Percentiles rank a stretch among this genome's conserved stretches.
These are phyloP conservation scores for Coemansia sp. DNA, from an alignment of 192 early-diverging fungal species.

Conservation along the genomic window DNA sequence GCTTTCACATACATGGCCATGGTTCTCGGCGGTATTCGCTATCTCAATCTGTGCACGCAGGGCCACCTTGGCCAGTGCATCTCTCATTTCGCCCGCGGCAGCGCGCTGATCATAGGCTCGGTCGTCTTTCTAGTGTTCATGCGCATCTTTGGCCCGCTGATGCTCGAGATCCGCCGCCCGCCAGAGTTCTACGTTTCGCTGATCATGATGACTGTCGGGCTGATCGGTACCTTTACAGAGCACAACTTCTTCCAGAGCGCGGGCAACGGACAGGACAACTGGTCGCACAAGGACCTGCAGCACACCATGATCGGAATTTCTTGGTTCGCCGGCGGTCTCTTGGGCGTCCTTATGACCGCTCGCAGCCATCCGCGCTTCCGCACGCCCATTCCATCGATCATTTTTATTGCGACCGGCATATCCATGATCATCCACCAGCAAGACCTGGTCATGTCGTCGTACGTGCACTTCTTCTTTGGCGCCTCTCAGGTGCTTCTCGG, in stretches of 20 bases:
- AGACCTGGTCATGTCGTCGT: conserved; percentile 52
- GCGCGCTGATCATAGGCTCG: conserved; percentile 55
- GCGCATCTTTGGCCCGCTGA: conserved; percentile 55
- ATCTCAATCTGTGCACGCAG: conserved; percentile 56
- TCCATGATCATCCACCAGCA: conserved; percentile 62
- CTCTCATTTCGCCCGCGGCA: conserved; percentile 67
- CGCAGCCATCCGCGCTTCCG: conserved; percentile 39
- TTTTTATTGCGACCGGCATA: conserved; percentile 60
- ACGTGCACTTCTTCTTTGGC: conserved; percentile 62
- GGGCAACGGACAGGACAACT: conserved; percentile 14
- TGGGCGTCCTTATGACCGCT: conserved; percentile 53
- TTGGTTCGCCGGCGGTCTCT: conserved; percentile 59
- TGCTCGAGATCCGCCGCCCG: conserved; percentile 51
- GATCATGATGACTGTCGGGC: conserved; percentile 57
- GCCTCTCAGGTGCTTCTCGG: conserved; percentile 53
- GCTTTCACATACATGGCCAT: conserved; percentile 60
- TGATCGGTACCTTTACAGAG: conserved; percentile 66
- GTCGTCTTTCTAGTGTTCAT: conserved; percentile 48
- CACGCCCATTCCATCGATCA: conserved; percentile 56
- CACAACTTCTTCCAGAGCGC: conserved; percentile 55
- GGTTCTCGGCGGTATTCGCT: conserved; percentile 60
- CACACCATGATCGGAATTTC: conserved; percentile 64
- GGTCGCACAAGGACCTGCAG: conserved; percentile 66
- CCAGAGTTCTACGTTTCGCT: conserved; percentile 60
- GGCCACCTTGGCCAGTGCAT: conserved; percentile 65